Evolutionary conservation across 1,284 basidiomycete genomes (phyloP), one percentile per base, ranked within the genome.

Genomic region (Spongiforma sp.): DNA sequence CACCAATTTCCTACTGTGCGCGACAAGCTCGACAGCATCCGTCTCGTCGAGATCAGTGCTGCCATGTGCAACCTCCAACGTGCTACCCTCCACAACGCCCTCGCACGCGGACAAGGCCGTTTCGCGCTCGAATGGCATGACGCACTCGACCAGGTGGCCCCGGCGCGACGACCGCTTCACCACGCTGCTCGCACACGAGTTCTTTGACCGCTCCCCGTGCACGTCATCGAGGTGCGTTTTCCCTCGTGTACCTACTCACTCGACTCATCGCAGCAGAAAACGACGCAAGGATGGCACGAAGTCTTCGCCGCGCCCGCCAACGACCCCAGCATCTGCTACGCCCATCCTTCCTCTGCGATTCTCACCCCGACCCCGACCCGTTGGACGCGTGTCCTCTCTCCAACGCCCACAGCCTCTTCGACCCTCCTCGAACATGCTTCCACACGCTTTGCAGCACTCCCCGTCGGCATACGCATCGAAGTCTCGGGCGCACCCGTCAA

Each of bases 141-240:
- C 60, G 82, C 86, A 1, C 77, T 97, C 10, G 88, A 93, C 39
- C 86, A 92, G 39, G 80, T 99, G 1, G 78, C 84, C 1, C n/a
- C 78, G 67, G 41, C 81, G 82, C 63, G 75, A 81, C 36, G 83
- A 86, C 21, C 81, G 79, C 48, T 99, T 91, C 77, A 98, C 95
- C 0, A 89, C 98, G 81, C 77, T 98, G 26, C 80, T 98, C 10
- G 98, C 97, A 1, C 97, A 99, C 76, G 98, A 99, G 75, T 98
- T 99, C 79, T 99, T 99, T 68, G 98, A 99, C 74, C 97, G 0
- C 83, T 99, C 57, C 97, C 97, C 0, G 90, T 98, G 57, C 94
- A 98, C 76, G 81, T 97, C 36, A 83, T 99, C 55, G 90, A 98
- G 82, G 95, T 94, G 69, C 19, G 80, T 73, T n/a, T n/a, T n/a